Base-by-base conservation (phyloP, 345 rosid species). In the Bretschneidera sinensis region DNA sequence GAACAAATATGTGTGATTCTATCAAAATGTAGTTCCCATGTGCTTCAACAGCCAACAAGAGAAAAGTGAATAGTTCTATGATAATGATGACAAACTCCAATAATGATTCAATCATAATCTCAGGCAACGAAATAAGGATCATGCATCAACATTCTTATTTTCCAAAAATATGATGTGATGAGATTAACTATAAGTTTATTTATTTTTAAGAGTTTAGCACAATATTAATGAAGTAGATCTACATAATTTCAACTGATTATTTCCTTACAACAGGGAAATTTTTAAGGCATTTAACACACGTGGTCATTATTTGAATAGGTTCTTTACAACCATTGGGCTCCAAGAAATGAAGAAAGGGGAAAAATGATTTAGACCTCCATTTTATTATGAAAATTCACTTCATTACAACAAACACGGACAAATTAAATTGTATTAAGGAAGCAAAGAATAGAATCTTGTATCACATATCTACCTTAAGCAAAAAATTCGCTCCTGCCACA, bases 401-500 rank as follows among this genome's bases (percentile, higher is more conserved):
- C n/a, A n/a, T n/a, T n/a, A n/a, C n/a, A n/a, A n/a, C n/a, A n/a
- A n/a, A n/a, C n/a, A n/a, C n/a, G n/a, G n/a, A n/a, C n/a, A n/a
- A n/a, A n/a, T n/a, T n/a, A n/a, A n/a, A n/a, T n/a, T n/a, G n/a
- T n/a, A n/a, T n/a, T n/a, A 31, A 31, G 35, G 35, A 31, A 31
- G 9, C 35, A 31, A 4, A 35, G 18, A 68, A 63, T 1, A 16
- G 33, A 43, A 73, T 43, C 25, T 55, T 54, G 74, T 17, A 49
- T 65, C 35, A 31, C 4, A 31, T 9, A 31, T 28, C 57, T 66
- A 90, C 97, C 92, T 94, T 94, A 54, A 90, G 99, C 74, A 94
- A 76, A 78, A 94, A 94, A 77, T 94, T 91, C 47, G 99, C 97
- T 60, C 99, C 99, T 24, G 99, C 89, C 54, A 94, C 99, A 64